A percentile compares a stretch with the other conserved stretches of the same genome.
phyloP scores from a whole-genome alignment of 2,329 filamentous ascomycete genomes.

The Clonostachys solani region DNA sequence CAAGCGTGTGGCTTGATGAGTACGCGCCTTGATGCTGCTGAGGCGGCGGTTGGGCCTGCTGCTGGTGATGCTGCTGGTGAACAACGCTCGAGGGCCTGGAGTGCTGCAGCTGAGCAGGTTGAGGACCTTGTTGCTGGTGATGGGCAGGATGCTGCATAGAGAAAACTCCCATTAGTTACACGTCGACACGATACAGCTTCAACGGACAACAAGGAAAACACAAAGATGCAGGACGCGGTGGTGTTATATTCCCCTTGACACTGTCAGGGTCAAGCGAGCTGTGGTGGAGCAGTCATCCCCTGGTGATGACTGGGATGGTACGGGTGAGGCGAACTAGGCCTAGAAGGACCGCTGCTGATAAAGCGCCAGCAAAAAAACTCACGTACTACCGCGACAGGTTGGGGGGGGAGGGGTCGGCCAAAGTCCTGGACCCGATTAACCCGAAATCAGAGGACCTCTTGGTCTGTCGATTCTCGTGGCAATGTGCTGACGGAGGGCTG shows the following conservation, averaged over 20 bases:
- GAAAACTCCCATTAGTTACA: slow-evolving; percentile 54
- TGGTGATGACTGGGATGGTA: slow-evolving; percentile 42
- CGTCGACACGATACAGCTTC: slow-evolving; percentile 28
- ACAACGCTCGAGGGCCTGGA: slow-evolving; percentile 69
- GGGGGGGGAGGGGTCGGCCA: too few species aligned
- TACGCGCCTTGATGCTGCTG: slow-evolving; percentile 63
- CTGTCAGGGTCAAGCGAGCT: slow-evolving; percentile 39
- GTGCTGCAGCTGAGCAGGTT: slow-evolving; percentile 62
- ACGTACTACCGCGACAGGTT: too few species aligned
- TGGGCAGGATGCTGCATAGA: slow-evolving; percentile 74
- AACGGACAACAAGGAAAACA: slow-evolving; percentile 28
- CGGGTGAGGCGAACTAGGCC: slow-evolving; percentile 44
- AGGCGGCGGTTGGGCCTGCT: slow-evolving; percentile 51
- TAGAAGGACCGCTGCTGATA: slow-evolving; percentile 29
- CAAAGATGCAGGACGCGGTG: slow-evolving; percentile 39
- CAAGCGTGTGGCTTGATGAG: slow-evolving; percentile 59
- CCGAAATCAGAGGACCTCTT: too few species aligned
- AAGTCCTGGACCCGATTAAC: too few species aligned
- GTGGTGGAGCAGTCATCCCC: slow-evolving; percentile 28
- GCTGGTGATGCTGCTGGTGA: slow-evolving; percentile 65
- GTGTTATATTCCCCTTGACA: slow-evolving; percentile 45
- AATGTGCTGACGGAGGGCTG: background rate
- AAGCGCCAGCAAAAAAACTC: too few species aligned
- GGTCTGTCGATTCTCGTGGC: too few species aligned
- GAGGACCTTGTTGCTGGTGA: slow-evolving; percentile 69